Base-by-base conservation (phyloP, 2,329 filamentous ascomycete genomes). In the Karstenula rhodostoma region DNA sequence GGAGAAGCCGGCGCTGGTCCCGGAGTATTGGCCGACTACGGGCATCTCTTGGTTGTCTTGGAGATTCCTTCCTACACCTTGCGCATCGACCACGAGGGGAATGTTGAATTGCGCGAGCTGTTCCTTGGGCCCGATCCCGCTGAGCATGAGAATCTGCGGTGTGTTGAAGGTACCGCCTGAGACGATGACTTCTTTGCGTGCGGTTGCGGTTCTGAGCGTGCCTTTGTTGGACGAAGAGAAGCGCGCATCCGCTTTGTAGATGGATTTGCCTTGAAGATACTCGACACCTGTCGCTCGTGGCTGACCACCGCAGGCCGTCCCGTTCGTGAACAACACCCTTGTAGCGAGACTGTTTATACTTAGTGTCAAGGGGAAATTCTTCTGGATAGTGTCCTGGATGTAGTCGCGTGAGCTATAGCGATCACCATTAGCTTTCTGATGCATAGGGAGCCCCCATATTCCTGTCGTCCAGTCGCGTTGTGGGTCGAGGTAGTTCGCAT, bases 131-230 rank as follows among this genome's bases (percentile, higher is more conserved):
- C 88, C 87, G 42, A 90, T 82, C 8, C 88, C 88, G 57, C 81
- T 85, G 1, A 89, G 82, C 77, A 87, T 85, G 15, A 90, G 83
- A 2, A 90, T 71, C 73, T 90, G 87, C 3, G 87, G 86, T 0
- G 84, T 83, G 73, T 89, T 86, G 73, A 85, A 89, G 1, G 85
- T 83, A 5, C 87, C 87, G 4, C 66, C 64, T 2, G 62, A 63
- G 46, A 70, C 9, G 47, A 70, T 68, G 50, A 70, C 64, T 64
- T 70, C 67, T 47, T 70, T 70, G 43, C 63, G 61, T 1, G 82
- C 82, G 3, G 65, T 68, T 35, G 78, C 81, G 17, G 72, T 67
- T 22, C 79, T 80, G 22, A 73, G 56, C 6, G 63, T 74, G 3
- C 67, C 68, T 22, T 66, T 68, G 49, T 56, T 59, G 29, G 61